A percentile compares a stretch with the other conserved stretches of the same genome.
Conservation (phyloP, 2,329 filamentous ascomycete species). For the Epichloe coenophiala region DNA sequence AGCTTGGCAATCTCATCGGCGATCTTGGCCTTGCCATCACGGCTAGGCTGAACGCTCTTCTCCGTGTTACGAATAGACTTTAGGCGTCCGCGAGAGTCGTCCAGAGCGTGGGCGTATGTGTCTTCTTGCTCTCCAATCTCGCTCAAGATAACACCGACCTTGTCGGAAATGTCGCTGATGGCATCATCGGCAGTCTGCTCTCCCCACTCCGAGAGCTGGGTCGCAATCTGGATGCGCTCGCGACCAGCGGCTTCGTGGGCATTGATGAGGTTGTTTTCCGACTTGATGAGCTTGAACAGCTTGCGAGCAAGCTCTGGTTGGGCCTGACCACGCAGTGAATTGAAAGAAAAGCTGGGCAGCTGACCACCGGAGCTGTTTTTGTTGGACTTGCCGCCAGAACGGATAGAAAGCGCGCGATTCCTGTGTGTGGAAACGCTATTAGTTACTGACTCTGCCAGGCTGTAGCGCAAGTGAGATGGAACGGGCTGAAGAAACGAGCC, state of each 20-base stretch:
- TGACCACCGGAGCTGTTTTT: conserved; percentile 23
- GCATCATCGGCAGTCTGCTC: conserved; percentile 80
- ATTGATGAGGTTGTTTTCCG: conserved; percentile 75
- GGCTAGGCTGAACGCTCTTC: conserved; percentile 82
- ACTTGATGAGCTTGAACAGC: conserved; percentile 88
- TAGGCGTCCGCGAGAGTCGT: conserved; percentile 68
- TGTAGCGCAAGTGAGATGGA: conserved; percentile 8
- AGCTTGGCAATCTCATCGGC: conserved; percentile 83
- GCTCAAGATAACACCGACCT: conserved; percentile 80
- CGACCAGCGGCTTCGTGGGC: conserved; percentile 75
- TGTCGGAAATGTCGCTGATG: conserved; percentile 84
- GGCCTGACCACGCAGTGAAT: conserved; percentile 68
- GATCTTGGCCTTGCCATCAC: conserved; percentile 78
- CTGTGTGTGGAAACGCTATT: conserved; percentile 26
- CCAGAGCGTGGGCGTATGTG: conserved; percentile 68
- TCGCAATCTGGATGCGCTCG: conserved; percentile 73
- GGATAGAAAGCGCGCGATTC: conserved; percentile 63
- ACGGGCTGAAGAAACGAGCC: conserved; percentile 11
- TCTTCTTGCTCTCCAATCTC: conserved; percentile 95
- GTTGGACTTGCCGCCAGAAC: conserved; percentile 46
- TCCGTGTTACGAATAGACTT: conserved; percentile 95
- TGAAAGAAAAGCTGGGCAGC: conserved; percentile 66
- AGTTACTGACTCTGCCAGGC: conserved; percentile 12
- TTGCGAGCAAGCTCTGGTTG: conserved; percentile 83
- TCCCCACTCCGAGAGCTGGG: conserved; percentile 92